Conservation (phyloP, 2,329 filamentous ascomycete genomes). For the Fusarium miscanthi region DNA sequence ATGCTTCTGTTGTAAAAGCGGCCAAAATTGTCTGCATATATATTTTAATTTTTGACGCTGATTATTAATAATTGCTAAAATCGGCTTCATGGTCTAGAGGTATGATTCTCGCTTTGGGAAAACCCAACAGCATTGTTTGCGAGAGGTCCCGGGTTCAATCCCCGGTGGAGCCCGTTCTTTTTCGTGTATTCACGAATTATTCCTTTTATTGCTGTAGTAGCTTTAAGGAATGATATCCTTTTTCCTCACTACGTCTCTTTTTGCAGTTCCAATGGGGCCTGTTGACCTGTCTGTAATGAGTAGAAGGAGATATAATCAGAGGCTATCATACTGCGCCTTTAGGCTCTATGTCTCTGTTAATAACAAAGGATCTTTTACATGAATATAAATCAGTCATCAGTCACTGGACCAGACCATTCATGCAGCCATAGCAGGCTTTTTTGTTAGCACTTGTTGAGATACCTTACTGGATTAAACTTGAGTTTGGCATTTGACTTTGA, state of each 20-base stretch:
- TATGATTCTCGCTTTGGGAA: constrained; percentile 38
- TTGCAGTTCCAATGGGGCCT: accelerated
- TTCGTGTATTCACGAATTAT: accelerated
- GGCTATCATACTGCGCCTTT: accelerated
- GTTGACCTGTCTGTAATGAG: accelerated
- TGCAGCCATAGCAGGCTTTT: not conserved
- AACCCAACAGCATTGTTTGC: constrained; percentile 37
- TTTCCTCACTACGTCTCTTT: not conserved
- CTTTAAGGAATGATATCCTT: accelerated
- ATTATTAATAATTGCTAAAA: not conserved
- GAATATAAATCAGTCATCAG: not conserved
- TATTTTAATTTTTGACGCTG: accelerated
- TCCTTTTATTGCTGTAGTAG: accelerated
- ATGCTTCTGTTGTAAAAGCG: accelerated
- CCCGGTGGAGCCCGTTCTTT: constrained; percentile 48
- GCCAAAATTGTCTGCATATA: accelerated
- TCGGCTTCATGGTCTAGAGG: constrained; percentile 37
- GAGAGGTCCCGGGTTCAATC: constrained; percentile 60
- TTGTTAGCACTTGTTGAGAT: accelerated
- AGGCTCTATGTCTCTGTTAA: too few species aligned
- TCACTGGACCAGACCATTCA: not conserved
- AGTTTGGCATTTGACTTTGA: accelerated
- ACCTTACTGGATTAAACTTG: accelerated
- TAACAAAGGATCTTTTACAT: not conserved
- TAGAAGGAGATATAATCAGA: accelerated